A percentile compares a stretch with the other conserved stretches of the same genome.
Conservation (phyloP, 345 rosid species). For the Acer saccharum region DNA sequence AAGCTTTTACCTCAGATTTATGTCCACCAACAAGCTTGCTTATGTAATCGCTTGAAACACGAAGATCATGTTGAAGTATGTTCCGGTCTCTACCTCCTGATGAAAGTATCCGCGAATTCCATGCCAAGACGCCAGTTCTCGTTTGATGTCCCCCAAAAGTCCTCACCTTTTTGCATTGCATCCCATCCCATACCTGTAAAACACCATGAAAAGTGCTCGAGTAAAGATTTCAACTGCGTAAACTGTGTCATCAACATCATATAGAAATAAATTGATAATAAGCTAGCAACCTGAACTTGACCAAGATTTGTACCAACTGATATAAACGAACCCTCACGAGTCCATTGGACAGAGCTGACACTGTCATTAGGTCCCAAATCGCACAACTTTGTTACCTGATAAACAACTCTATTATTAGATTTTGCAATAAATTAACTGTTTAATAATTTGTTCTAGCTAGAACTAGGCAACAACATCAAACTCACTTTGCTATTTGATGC, state of each 20-base stretch:
- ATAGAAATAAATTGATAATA: background rate
- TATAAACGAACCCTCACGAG: constrained; percentile 91
- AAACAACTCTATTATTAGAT: background rate
- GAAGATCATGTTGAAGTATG: constrained; percentile 96
- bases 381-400: constrained; percentile 90
- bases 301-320: constrained; percentile 85
- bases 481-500: constrained; percentile 97
- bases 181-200: constrained; percentile 88
- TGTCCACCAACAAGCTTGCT: constrained; percentile 93
- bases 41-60: constrained; percentile 67
- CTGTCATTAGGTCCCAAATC: constrained; percentile 88
- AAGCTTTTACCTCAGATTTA: constrained; percentile 76
- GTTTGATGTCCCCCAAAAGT: constrained; percentile 97
- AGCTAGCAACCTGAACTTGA: constrained; percentile 77
- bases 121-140: constrained; percentile 90
- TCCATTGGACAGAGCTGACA: constrained; percentile 94
- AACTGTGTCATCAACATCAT: background rate
- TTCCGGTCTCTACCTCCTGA: constrained; percentile 95
- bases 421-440: background rate
- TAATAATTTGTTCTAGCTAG: background rate
- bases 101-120: constrained; percentile 85
- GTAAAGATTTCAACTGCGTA: background rate
- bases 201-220: background rate
- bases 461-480: background rate
- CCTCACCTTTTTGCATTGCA: constrained; percentile 77